Evolutionary conservation across 805 yeast genomes (phyloP), one percentile per base, ranked within the genome.

Genomic region (Candida sithepensis): DNA sequence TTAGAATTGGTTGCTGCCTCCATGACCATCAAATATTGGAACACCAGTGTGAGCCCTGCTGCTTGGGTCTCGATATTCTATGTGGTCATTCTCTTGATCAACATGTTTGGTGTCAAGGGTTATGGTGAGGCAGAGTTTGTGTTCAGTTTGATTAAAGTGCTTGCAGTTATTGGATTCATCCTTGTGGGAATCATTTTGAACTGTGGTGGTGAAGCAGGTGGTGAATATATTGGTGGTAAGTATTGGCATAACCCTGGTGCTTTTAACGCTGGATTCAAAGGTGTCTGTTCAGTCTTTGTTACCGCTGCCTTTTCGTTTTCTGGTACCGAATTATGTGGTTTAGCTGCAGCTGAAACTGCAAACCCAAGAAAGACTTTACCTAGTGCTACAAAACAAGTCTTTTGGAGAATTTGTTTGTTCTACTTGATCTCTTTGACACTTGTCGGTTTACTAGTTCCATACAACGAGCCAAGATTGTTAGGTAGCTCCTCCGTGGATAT

Each of bases 81-180:
- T 58, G 67, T 69, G 1, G 56, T 75, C 23, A 72, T 81, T 47
- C 61, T 77, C 24, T 48, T 60, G 40, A 73, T 80, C 50, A 80
- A 80, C 62, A 59, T 80, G 45, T 72, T 77, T 47, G 84, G 85
- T 46, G 79, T 79, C 18, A 69, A 69, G 53, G 84, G 84, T 39
- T 81, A 79, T 56, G 85, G 84, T 58, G 86, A 81, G 62, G 78
- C 79, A 22, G 86, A 81, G 58, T 79, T 74, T 53, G 57, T 74
- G 26, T 73, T 81, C 54, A 75, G 79, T 50, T 42, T 69, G 26
- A 68, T 75, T 49, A 81, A 81, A 59, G 73, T 78, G n/a, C 44
- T 69, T 16, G 79, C 82, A 64, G 73, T 81, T 42, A 50, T 72
- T 23, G 84, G 84, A 0, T 81, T 79, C 57, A 69, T 75, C 47